phyloP scores from a whole-genome alignment of 1,139 yeast genomes.

The Yamadazyma aaseri region DNA sequence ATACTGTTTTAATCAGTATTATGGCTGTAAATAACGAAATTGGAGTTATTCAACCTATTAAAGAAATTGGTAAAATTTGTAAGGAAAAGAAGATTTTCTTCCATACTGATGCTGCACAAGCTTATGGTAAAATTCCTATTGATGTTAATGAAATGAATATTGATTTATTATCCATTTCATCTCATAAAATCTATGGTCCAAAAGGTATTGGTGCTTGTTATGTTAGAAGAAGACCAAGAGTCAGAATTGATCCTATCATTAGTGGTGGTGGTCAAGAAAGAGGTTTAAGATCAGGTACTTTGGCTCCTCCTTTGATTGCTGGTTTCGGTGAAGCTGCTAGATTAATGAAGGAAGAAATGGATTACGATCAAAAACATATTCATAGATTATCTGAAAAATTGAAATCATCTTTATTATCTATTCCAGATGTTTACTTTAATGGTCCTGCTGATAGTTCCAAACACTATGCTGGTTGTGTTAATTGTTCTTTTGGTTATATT shows the following conservation, averaged over 20 bases:
- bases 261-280: slow-evolving; percentile 99
- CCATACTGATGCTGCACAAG: slow-evolving; percentile 99
- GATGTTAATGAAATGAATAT: slow-evolving; percentile 94
- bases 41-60: slow-evolving; percentile 95
- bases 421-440: slow-evolving; percentile 86
- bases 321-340: slow-evolving; percentile 99
- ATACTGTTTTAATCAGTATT: slow-evolving; percentile 85
- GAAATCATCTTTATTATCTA: slow-evolving; percentile 66
- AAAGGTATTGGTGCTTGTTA: slow-evolving; percentile 96
- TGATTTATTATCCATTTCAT: slow-evolving; percentile 89
- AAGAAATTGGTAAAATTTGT: slow-evolving; percentile 89
- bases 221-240: slow-evolving; percentile 97
- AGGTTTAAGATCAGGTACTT: slow-evolving; percentile 94
- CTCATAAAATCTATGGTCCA: slow-evolving; percentile 97
- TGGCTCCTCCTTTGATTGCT: slow-evolving; percentile 91
- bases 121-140: slow-evolving; percentile 87
- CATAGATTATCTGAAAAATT: slow-evolving; percentile 68
- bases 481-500: slow-evolving; percentile 92
- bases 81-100: slow-evolving; percentile 85
- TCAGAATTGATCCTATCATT: slow-evolving; percentile 89
- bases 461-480: slow-evolving; percentile 89
- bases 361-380: slow-evolving; percentile 72
- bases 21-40: slow-evolving; percentile 99
- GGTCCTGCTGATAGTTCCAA: slow-evolving; percentile 65
- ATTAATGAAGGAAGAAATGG: slow-evolving; percentile 70